These are phyloP conservation scores for Scedosporium boydii DNA, from an alignment of 2,329 filamentous ascomycete species.

Conservation along the genomic window DNA sequence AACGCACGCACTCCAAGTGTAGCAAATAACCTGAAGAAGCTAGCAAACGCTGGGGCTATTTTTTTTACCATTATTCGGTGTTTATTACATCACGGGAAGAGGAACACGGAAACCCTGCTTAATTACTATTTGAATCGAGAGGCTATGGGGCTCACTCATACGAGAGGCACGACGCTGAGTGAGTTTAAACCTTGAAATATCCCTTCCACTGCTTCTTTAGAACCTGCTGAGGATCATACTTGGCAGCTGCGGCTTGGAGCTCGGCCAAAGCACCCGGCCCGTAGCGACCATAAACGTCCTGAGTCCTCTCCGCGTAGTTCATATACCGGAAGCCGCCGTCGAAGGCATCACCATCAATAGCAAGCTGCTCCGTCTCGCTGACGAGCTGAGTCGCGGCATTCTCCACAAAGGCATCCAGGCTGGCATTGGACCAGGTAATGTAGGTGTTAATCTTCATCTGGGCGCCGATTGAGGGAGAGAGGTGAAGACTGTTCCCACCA, in stretches of 20 bases:
- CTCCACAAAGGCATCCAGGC: constrained; percentile 13
- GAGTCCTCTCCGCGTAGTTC: constrained; percentile 30
- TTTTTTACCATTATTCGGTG: no score
- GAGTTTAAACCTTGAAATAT: constrained; percentile 17
- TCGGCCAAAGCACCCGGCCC: constrained; percentile 24
- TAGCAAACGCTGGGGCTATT: no score
- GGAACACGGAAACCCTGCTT: no score
- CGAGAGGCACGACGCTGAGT: neutral
- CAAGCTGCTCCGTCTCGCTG: constrained; percentile 10
- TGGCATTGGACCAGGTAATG: constrained; percentile 13
- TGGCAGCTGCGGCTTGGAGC: constrained; percentile 17
- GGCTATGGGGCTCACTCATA: neutral
- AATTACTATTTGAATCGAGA: neutral
- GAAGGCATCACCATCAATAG: neutral
- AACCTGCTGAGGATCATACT: constrained; percentile 23
- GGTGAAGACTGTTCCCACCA: constrained; percentile 28
- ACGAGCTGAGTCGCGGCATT: constrained; percentile 11
- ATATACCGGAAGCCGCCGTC: constrained; percentile 22
- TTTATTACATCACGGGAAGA: no score
- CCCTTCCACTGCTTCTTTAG: constrained; percentile 23
- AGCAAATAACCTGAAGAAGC: no score
- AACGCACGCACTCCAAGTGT: no score
- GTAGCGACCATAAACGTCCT: constrained; percentile 29
- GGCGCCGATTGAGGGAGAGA: constrained; percentile 18
- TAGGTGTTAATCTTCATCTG: constrained; percentile 13